Evolutionary conservation across 805 yeast genomes (phyloP), one percentile per base, ranked within the genome.

Genomic region (Kodamaea lidongshanica): DNA sequence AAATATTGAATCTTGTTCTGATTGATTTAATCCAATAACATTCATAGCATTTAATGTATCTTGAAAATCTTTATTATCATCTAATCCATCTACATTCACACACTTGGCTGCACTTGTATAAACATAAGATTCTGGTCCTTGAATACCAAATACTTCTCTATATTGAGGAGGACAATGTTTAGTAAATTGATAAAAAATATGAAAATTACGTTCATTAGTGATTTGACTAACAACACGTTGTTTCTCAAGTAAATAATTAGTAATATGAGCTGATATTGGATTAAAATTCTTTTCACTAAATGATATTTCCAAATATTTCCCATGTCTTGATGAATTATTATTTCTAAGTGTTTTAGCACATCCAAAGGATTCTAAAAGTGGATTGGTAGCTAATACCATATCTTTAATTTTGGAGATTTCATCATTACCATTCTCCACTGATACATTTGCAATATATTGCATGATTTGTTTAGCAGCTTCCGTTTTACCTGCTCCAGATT

Each of bases 391-490:
- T 41, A 92, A 67, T 7, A 92, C 97, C 94, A 92, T 92, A 50
- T 92, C 96, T 56, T 88, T 92, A 58, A 89, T 88, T 48, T 77
- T 78, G 39, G 82, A 77, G 47, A 92, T 89, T 11, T 75, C 74
- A n/a, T 66, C 67, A 18, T 81, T 70, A 12, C 81, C 68, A 16
- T 42, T 48, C 30, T 56, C 64, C 8, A 88, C 94, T 2, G 92
- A 79, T 3, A 87, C 95, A 14, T 88, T 77, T 20, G 96, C 87
- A 44, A 89, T 81, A 54, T 89, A 89, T 59, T 89, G 96, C 97
- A 89, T 89, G 57, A 89, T 88, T 54, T 94, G 77, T 65, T 89
- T 89, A 23, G 97, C 96, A 13, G 96, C 96, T 61, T 89, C 97
- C 4, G 97, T 89, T 53, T 89, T 89, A 29, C 97, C 97, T 4